Evolutionary conservation across 225 moss, liverwort and hornwort genomes (phyloP), one percentile per base, ranked within the genome.

Genomic region (Lunularia cruciata): DNA sequence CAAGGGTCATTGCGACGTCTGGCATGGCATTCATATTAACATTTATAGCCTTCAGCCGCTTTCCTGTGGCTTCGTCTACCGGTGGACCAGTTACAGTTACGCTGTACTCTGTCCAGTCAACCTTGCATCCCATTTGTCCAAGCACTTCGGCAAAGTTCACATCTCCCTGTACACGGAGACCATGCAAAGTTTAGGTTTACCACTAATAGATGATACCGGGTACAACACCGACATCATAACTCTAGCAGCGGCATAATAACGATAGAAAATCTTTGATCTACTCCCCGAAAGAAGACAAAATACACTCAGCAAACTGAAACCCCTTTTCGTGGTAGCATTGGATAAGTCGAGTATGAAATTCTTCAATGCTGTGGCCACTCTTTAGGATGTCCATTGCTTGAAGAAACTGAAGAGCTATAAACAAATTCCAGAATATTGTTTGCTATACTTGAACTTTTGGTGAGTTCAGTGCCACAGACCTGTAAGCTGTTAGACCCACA

Each of bases 11-110:
- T 58, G 93, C 96, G 19, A 86, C 96, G 75, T 98, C 96, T 1
- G 93, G 96, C 96, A 98, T 98, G 2, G 88, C 70, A 42, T 98
- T 98, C 96, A 98, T 98, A 37, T 88, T 89, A 6, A 98, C 96
- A 72, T 98, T 91, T 37, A 98, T 86, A 65, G 87, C 83, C 22
- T 89, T 93, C 78, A 98, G 54, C 61, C 91, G 75, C 69, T 84
- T 91, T 47, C 91, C 88, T 31, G 84, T 88, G 57, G 69, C 40
- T 36, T 67, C 72, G 69, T 84, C 61, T 49, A 85, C 72, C 45
- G 78, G 86, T 54, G 91, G 81, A 49, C 91, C 88, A 8, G 86
- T 88, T 47, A 91, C 86, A 11, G 88, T 91, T 8, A 91, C 85
- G 15, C 83, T 77, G 63, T 91, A 85, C 25, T 91, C 86, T 45